Evolutionary conservation across 2,329 filamentous ascomycete genomes (phyloP).

Genomic region (Cercospora sp.): DNA sequence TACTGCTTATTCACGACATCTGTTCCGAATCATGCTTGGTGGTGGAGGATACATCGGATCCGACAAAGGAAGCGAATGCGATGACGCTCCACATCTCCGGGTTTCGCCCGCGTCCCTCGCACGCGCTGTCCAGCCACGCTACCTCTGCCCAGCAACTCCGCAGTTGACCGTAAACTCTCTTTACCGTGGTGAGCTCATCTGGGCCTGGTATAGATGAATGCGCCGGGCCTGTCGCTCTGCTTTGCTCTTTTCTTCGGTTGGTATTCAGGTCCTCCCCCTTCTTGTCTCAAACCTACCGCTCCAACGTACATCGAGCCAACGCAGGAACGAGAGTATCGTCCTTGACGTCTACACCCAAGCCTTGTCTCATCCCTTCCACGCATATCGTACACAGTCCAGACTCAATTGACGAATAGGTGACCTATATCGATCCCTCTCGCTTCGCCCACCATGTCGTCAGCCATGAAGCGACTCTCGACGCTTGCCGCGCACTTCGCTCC

Average conservation of each 20-base stretch:
- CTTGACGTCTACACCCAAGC: conserved; percentile 3
- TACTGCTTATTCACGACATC: not conserved
- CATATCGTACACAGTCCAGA: conserved; percentile 16
- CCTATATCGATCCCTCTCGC: conserved; percentile 15
- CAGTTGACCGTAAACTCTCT: conserved; percentile 11
- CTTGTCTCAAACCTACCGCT: conserved; percentile 23
- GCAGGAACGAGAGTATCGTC: not conserved
- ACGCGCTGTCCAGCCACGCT: not conserved
- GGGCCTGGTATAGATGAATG: not conserved
- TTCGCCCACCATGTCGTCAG: conserved; percentile 58
- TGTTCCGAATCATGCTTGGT: not conserved
- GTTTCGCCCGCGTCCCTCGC: conserved; percentile 4
- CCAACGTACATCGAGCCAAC: not conserved
- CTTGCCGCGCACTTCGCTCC: conserved; percentile 50
- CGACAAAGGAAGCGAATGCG: conserved; percentile 2
- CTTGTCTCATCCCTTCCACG: conserved; percentile 12
- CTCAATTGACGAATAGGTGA: conserved; percentile 17
- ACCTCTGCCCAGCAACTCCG: conserved; percentile 10
- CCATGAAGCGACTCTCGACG: conserved; percentile 61
- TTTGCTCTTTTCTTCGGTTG: not conserved
- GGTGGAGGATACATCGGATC: not conserved
- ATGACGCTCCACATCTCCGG: not conserved
- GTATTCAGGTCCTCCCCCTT: not conserved
- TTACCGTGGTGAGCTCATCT: not conserved
- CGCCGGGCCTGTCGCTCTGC: not conserved